phyloP scores from a whole-genome alignment of 805 yeast genomes.

The Blastobotrys chiropterorum region DNA sequence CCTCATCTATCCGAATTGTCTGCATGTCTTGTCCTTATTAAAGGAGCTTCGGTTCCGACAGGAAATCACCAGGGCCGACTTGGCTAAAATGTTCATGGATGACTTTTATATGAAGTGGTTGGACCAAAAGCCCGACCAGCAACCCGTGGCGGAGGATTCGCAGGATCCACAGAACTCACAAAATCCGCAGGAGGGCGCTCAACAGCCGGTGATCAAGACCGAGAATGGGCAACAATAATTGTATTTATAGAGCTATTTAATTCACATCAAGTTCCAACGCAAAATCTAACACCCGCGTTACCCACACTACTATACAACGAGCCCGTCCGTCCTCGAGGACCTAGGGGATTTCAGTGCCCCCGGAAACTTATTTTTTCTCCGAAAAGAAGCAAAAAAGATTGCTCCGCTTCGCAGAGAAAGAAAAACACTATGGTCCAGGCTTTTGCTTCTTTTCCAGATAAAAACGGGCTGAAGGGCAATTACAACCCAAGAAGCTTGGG shows the following conservation, averaged over 20 bases:
- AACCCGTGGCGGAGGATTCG: background rate
- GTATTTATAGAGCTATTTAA: background rate
- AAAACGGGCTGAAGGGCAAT: no score
- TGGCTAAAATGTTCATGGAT: slow-evolving; percentile 38
- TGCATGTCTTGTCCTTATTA: slow-evolving; percentile 66
- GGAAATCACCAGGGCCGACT: slow-evolving; percentile 36
- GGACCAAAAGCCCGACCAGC: background rate
- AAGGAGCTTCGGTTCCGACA: slow-evolving; percentile 35
- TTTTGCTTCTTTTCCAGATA: no score
- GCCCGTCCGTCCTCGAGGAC: no score
- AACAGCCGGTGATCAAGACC: background rate
- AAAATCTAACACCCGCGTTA: no score
- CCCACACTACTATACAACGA: no score
- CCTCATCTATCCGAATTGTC: slow-evolving; percentile 78
- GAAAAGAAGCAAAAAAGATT: no score
- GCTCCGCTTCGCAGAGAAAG: no score
- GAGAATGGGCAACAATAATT: background rate
- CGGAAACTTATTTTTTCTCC: no score
- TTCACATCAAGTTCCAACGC: no score
- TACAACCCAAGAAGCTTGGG: no score
- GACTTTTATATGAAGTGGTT: slow-evolving; percentile 38
- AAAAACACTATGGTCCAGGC: no score
- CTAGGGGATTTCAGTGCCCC: no score
- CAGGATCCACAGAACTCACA: background rate
- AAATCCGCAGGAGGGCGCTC: background rate